Evolutionary conservation across 1,284 basidiomycete genomes (phyloP), one percentile per base, ranked within the genome.

Genomic region (Apiotrichum montevideense): DNA sequence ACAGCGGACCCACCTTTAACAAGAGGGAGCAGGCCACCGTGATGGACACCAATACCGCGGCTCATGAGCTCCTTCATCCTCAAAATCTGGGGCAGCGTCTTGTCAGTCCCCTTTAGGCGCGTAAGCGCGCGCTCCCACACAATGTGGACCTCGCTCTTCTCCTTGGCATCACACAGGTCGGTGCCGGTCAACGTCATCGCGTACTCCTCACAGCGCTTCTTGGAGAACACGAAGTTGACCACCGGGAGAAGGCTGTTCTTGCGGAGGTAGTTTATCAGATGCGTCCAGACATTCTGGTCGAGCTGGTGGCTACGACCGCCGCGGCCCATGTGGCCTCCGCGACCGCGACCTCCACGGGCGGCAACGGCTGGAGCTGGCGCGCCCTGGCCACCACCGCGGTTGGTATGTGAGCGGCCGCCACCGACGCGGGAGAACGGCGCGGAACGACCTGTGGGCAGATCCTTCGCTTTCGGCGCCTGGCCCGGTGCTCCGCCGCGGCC

Each of bases 121-220:
- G 86, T 87, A 52, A 99, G 76, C 1, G 94, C 95, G 70, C 89
- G 88, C 76, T 98, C 95, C 62, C 98, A 87, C 5, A 87, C 85
- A 50, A 98, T 83, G 77, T 98, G 96, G 5, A 98, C 88, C 76
- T 98, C 93, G 69, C 93, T 97, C 81, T 93, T 97, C 78, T 98
- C 95, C 57, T 58, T 88, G 3, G 81, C 85, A 4, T 84, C 85
- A 66, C 87, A 93, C 37, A 99, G 79, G 76, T 98, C 93, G 42
- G 86, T 83, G 71, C 94, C 95, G 1, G 87, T 88, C 62, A 98
- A 78, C 9, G 89, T 95, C 10, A 82, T 81, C 2, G 96, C 95
- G 71, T 98, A 92, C 76, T 98, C 96, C 77, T 98, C 95, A 70
- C 96, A 99, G 52, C 85, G 81, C 73, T 91, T 93, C 80, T 99